Conservation (phyloP, 2,329 filamentous ascomycete species). For the Calonectria pseudoreteaudii region DNA sequence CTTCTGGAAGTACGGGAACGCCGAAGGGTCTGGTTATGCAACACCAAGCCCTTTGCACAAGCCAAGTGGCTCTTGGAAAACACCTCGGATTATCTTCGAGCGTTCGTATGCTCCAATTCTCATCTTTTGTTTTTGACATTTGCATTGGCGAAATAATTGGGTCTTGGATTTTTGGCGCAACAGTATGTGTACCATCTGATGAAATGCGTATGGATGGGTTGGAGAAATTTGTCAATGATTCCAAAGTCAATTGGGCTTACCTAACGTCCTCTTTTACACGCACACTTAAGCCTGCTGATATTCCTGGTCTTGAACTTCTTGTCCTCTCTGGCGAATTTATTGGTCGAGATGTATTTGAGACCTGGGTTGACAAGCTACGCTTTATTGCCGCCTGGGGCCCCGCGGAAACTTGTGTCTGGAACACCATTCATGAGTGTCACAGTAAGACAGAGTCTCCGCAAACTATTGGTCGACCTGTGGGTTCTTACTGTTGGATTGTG, state of each 20-base stretch:
- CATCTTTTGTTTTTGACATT: conserved; percentile 38
- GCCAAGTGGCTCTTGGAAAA: conserved; percentile 17
- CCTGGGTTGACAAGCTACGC: conserved; percentile 27
- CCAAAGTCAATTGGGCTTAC: background rate
- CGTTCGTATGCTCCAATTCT: conserved; percentile 35
- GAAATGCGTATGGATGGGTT: conserved; percentile 32
- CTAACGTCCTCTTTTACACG: background rate
- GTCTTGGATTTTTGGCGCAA: conserved; percentile 25
- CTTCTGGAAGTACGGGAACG: conserved; percentile 10
- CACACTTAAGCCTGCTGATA: background rate
- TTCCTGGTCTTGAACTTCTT: background rate
- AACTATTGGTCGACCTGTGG: background rate
- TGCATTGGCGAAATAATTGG: conserved; percentile 33
- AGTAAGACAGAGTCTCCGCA: background rate
- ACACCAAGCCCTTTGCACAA: conserved; percentile 3
- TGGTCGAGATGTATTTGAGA: conserved; percentile 11
- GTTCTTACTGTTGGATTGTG: conserved; percentile 39
- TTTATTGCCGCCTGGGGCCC: conserved; percentile 34
- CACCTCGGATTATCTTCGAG: conserved; percentile 13
- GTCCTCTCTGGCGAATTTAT: conserved; percentile 28
- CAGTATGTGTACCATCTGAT: conserved; percentile 38
- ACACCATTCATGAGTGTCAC: background rate
- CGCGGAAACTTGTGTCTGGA: conserved; percentile 21
- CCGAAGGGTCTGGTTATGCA: conserved; percentile 25
- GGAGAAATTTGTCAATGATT: conserved; percentile 24